These are phyloP conservation scores for Pichia sp. DNA, from an alignment of 1,139 yeast species.

Conservation along the genomic window DNA sequence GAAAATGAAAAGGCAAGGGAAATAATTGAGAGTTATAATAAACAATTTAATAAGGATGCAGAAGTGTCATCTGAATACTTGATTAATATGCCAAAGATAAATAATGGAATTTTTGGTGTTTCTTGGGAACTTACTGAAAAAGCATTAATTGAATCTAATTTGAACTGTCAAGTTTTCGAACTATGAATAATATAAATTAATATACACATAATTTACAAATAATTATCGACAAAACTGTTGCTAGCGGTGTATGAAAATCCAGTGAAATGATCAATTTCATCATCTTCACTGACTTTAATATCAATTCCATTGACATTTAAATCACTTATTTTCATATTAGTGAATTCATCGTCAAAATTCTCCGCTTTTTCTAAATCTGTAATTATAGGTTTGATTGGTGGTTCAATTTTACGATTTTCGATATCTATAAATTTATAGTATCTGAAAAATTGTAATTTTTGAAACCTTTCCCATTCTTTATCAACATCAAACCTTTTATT, in stretches of 20 bases:
- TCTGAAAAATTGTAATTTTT: constrained; percentile 74
- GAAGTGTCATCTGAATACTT: constrained; percentile 1
- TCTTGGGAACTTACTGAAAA: constrained; percentile 69
- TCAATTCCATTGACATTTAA: constrained; percentile 5
- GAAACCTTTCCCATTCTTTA: constrained; percentile 44
- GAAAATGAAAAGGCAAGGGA: constrained; percentile 5
- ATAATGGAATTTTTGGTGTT: constrained; percentile 71
- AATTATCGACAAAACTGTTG: constrained; percentile 26
- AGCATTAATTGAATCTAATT: constrained; percentile 33
- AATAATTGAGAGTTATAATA: constrained; percentile 3
- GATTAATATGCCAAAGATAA: constrained; percentile 67
- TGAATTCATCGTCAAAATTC: constrained; percentile 80
- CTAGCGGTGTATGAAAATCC: constrained; percentile 38
- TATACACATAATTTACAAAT: too few species aligned
- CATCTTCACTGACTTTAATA: not conserved
- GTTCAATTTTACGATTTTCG: constrained; percentile 43
- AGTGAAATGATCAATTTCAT: constrained; percentile 28
- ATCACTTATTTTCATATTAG: constrained; percentile 45
- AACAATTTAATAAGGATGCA: not conserved
- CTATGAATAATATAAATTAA: too few species aligned
- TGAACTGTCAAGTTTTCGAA: constrained; percentile 40
- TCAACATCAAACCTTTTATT: constrained; percentile 68
- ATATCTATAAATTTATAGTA: constrained; percentile 70
- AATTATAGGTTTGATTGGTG: constrained; percentile 83
- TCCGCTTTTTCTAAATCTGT: constrained; percentile 84